A percentile compares a stretch with the other conserved stretches of the same genome.
Evolutionary conservation across 1,284 basidiomycete species (phyloP).

Genomic region (Cutaneotrichosporon cyanovorans): DNA sequence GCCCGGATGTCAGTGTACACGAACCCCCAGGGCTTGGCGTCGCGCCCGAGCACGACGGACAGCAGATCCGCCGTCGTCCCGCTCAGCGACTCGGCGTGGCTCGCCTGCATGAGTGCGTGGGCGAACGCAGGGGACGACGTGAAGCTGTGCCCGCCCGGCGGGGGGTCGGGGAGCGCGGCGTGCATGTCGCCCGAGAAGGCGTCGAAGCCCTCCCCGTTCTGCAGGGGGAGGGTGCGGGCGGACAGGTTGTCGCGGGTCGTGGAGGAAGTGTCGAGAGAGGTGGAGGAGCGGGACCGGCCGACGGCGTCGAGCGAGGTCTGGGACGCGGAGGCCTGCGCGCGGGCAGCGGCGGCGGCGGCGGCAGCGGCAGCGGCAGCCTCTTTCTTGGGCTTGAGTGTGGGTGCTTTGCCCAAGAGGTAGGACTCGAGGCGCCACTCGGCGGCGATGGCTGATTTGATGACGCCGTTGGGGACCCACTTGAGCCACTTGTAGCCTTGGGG

Average conservation of each 20-base stretch:
- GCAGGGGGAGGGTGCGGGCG: neutral
- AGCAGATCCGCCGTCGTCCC: constrained; percentile 86
- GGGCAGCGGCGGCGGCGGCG: neutral
- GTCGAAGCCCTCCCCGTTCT: constrained; percentile 5
- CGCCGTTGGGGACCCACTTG: constrained; percentile 86
- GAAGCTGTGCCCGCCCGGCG: neutral
- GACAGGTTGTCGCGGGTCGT: neutral
- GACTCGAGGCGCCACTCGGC: constrained; percentile 95
- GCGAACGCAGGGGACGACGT: constrained; percentile 36
- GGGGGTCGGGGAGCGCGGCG: neutral
- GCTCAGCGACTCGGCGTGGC: constrained; percentile 84
- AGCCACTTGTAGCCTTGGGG: constrained; percentile 85
- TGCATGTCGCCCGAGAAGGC: constrained; percentile 4
- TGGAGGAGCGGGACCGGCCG: no score
- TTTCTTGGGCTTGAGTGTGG: constrained; percentile 48
- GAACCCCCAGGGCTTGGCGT: constrained; percentile 50
- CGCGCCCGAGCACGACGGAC: constrained; percentile 73
- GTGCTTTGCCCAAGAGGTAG: constrained; percentile 93
- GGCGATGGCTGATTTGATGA: constrained; percentile 89
- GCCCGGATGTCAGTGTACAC: constrained; percentile 59
- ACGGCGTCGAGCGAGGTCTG: constrained; percentile 1
- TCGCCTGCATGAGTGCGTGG: constrained; percentile 79
- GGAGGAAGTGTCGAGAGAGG: neutral
- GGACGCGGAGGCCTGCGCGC: neutral
- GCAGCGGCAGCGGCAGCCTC: neutral